phyloP scores from a whole-genome alignment of 2,329 filamentous ascomycete species.

The Colletotrichum caudatum region DNA sequence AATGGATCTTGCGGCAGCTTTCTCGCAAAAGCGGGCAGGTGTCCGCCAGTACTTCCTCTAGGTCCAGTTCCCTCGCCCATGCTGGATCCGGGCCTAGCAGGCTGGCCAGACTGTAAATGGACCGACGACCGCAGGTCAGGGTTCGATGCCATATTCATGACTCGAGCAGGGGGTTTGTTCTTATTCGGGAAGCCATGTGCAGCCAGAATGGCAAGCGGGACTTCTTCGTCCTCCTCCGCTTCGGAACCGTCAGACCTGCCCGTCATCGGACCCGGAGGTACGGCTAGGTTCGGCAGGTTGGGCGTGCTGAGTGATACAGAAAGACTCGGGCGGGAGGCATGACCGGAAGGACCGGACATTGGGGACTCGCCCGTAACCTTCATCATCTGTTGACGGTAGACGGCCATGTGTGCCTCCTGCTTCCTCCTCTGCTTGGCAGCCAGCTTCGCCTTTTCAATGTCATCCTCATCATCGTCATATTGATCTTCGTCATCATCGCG shows the following conservation, averaged over 20 bases:
- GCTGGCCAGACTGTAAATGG: constrained; percentile 54
- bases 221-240: constrained; percentile 86
- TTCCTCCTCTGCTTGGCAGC: constrained; percentile 82
- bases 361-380: constrained; percentile 85
- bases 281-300: constrained; percentile 70
- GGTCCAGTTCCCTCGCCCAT: constrained; percentile 60
- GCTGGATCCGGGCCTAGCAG: constrained; percentile 67
- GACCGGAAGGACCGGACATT: constrained; percentile 63
- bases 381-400: constrained; percentile 97
- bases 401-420: constrained; percentile 89
- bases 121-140: constrained; percentile 75
- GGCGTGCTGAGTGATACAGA: constrained; percentile 72
- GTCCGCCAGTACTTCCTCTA: constrained; percentile 55
- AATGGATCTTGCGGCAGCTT: constrained; percentile 89
- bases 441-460: constrained; percentile 79
- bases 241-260: constrained; percentile 69
- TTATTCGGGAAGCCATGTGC: constrained; percentile 90
- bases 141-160: constrained; percentile 75
- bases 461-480: constrained; percentile 82
- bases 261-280: constrained; percentile 51
- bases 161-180: constrained; percentile 77
- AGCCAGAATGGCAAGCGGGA: constrained; percentile 86
- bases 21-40: constrained; percentile 84
- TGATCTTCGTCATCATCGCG: constrained; percentile 75
- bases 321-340: constrained; percentile 65